Evolutionary conservation across 352 stramenopile species (phyloP), one percentile per base, ranked within the genome.

Genomic region (Saprolegnia parasitica): DNA sequence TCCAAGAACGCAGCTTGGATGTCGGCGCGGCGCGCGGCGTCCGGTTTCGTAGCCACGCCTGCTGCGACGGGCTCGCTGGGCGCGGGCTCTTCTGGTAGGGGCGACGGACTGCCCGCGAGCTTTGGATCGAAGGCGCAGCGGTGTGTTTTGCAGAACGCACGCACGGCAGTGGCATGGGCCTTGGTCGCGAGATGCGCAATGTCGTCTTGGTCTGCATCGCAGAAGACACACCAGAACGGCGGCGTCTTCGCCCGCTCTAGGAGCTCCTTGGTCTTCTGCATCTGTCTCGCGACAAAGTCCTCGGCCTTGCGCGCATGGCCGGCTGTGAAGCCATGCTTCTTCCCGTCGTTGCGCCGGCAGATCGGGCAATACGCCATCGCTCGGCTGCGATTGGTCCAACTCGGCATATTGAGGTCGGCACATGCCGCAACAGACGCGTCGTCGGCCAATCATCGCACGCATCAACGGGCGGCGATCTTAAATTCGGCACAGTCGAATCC

Each of bases 191-290:
- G 18, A 45, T 62, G 55, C 3, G 16, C 16, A 35, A 45, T 32
- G 24, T 62, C 24, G 10, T 40, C 20, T 15, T 18, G 11, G 26
- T 62, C 55, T 10, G 23, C 32, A 23, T 62, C 55, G n/a, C 55
- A 62, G 24, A 62, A 62, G n/a, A 62, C 55, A 23, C 55, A 62
- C 55, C 55, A 62, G 32, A 42, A 62, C 18, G 55, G 55, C 16
- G 55, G 55, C 18, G 11, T 15, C 55, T 45, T 62, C 21, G 55
- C 20, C 20, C 55, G 21, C 16, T 21, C n/a, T 23, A 39, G 55
- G 18, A 62, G 55, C 20, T 32, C 26, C 24, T 0, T 62, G 32
- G 55, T 16, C 55, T 62, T 62, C 20, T 9, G 15, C n/a, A 40
- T 11, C 32, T 62, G 55, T 23, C 35, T 62, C 18, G 23, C 55